A percentile compares a stretch with the other conserved stretches of the same genome.
Conservation (phyloP, 2,329 filamentous ascomycete genomes). For the Niveomyces coronatus region DNA sequence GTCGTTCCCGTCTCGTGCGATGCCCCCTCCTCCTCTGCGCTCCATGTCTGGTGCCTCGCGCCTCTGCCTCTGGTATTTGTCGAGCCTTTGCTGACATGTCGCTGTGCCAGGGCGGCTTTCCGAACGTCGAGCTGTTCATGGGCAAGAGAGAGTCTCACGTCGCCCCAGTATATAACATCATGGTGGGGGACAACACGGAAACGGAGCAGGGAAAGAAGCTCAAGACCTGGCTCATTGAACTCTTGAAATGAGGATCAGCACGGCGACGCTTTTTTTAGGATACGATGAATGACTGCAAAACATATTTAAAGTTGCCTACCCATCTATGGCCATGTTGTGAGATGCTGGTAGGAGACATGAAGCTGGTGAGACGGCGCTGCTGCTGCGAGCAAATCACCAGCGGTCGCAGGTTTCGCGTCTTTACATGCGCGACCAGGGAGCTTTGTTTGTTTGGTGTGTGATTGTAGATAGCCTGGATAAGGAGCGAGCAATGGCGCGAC, state of each 20-base stretch:
- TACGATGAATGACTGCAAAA: background rate
- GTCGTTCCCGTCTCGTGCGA: background rate
- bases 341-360: too few species aligned
- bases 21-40: background rate
- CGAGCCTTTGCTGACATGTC: too few species aligned
- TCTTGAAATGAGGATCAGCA: conserved; percentile 4
- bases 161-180: conserved; percentile 15
- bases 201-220: conserved; percentile 15
- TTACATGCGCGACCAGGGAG: too few species aligned
- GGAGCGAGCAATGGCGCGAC: too few species aligned
- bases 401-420: too few species aligned
- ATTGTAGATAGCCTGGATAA: too few species aligned
- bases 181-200: conserved; percentile 13
- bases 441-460: too few species aligned
- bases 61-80: too few species aligned
- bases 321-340: too few species aligned
- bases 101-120: conserved; percentile 13
- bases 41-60: too few species aligned
- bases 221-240: conserved; percentile 14
- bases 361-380: too few species aligned
- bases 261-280: background rate
- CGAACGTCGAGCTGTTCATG: conserved; percentile 13
- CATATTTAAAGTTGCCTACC: background rate
- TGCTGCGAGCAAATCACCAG: too few species aligned
- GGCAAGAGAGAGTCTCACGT: conserved; percentile 15